These are phyloP conservation scores for Dictyostelium gargantuum DNA, from an alignment of 208 protist species.

Conservation along the genomic window DNA sequence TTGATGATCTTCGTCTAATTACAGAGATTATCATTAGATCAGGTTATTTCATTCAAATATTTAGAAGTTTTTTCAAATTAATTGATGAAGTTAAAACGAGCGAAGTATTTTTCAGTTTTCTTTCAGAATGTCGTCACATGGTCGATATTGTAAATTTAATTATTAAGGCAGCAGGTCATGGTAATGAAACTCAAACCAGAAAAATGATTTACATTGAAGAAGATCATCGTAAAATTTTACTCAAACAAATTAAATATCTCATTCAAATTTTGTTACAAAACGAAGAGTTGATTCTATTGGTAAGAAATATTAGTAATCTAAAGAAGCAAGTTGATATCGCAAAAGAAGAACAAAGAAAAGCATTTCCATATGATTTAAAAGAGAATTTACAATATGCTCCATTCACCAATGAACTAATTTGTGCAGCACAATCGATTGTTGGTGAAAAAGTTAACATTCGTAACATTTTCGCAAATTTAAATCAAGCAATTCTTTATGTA, in stretches of 20 bases:
- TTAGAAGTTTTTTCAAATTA: background rate
- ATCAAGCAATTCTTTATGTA: background rate
- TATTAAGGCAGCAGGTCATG: background rate
- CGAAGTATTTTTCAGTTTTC: constrained; percentile 8
- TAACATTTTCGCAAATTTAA: background rate
- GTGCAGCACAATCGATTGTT: constrained; percentile 1
- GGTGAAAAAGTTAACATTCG: constrained; percentile 21
- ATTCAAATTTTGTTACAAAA: constrained; percentile 26
- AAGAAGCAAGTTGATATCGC: constrained; percentile 48
- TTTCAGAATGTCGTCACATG: constrained; percentile 36
- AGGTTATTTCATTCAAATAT: constrained; percentile 47
- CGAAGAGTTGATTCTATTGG: constrained; percentile 6
- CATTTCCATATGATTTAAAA: constrained; percentile 4
- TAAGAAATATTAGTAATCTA: constrained; percentile 12
- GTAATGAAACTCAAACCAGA: constrained; percentile 25
- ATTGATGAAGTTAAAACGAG: background rate
- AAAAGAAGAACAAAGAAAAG: constrained; percentile 41
- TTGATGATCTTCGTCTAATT: constrained; percentile 3
- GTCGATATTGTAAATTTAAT: background rate
- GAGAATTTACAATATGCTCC: constrained; percentile 9
- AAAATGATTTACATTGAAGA: constrained; percentile 50
- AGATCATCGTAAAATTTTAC: constrained; percentile 5
- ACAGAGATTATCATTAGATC: constrained; percentile 20
- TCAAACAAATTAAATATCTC: constrained; percentile 26
- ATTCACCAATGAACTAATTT: constrained; percentile 1